phyloP scores from a whole-genome alignment of 2,329 filamentous ascomycete species.

The Sphaerostilbella broomeana region DNA sequence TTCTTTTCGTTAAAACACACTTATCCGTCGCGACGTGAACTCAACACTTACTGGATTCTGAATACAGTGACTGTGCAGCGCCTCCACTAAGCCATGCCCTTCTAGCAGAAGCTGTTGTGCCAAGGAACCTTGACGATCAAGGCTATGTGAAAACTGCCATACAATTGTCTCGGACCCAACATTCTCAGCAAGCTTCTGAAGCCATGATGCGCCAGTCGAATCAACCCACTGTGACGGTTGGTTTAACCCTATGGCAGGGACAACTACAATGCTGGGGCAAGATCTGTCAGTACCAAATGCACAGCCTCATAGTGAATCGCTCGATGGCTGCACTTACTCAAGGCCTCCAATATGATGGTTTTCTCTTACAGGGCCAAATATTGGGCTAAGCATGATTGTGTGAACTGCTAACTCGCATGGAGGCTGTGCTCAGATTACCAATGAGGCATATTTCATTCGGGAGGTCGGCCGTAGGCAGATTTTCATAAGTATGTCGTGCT shows the following conservation, averaged over 20 bases:
- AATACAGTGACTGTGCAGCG: too few species aligned
- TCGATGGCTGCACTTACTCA: slow-evolving; percentile 1
- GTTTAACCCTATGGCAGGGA: background rate
- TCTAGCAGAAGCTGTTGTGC: too few species aligned
- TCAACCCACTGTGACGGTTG: background rate
- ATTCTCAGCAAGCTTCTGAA: background rate
- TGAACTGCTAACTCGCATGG: too few species aligned
- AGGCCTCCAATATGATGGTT: background rate
- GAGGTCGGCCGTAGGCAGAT: too few species aligned
- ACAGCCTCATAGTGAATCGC: background rate
- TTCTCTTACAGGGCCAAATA: background rate
- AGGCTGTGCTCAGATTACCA: too few species aligned
- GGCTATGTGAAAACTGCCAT: background rate
- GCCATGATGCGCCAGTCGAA: background rate
- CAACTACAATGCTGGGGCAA: background rate
- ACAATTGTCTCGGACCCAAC: background rate
- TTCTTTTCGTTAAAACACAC: background rate
- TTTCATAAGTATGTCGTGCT: too few species aligned
- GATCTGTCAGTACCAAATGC: background rate
- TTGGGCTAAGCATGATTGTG: slow-evolving; percentile 1
- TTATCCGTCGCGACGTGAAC: too few species aligned
- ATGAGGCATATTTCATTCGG: too few species aligned
- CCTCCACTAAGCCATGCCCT: too few species aligned
- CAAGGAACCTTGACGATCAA: background rate
- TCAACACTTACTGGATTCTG: too few species aligned